Conservation (phyloP, 768 basidiomycete species). For the Psilocybe tampanensis region DNA sequence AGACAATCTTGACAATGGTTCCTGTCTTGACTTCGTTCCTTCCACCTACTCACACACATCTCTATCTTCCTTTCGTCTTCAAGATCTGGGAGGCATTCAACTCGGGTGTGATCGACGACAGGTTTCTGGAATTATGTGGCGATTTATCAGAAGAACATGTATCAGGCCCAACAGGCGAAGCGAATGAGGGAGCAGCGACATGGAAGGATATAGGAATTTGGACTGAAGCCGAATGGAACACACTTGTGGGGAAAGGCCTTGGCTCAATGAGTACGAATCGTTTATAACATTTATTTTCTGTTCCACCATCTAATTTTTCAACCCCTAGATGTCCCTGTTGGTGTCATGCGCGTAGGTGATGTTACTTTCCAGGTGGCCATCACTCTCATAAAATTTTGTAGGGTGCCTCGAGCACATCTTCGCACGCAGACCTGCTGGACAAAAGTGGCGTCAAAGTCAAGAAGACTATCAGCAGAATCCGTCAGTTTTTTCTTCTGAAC, state of each 20-base stretch:
- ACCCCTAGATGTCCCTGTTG: conserved; percentile 68
- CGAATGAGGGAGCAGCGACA: conserved; percentile 57
- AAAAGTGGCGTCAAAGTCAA: conserved; percentile 65
- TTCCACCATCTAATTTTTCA: background rate
- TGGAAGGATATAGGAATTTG: conserved; percentile 93
- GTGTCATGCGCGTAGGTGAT: conserved; percentile 56
- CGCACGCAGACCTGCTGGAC: conserved; percentile 69
- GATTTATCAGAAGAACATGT: conserved; percentile 74
- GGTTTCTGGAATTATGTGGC: conserved; percentile 71
- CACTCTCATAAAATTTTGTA: conserved; percentile 25
- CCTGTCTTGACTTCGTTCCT: conserved; percentile 80
- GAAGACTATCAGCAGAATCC: conserved; percentile 65
- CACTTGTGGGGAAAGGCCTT: conserved; percentile 81
- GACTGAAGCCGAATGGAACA: conserved; percentile 80
- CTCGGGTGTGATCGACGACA: conserved; percentile 72
- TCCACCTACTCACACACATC: conserved; percentile 63
- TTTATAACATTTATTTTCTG: conserved; percentile 6
- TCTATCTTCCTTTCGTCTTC: conserved; percentile 74
- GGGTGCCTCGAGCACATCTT: conserved; percentile 66
- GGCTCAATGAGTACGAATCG: conserved; percentile 69
- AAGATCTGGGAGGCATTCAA: conserved; percentile 81
- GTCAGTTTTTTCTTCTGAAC: conserved; percentile 37
- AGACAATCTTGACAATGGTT: conserved; percentile 73
- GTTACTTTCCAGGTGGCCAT: background rate
- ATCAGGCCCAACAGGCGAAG: conserved; percentile 52